These are phyloP conservation scores for Pleurotus cornucopiae DNA, from an alignment of 768 basidiomycete genomes.

Conservation along the genomic window DNA sequence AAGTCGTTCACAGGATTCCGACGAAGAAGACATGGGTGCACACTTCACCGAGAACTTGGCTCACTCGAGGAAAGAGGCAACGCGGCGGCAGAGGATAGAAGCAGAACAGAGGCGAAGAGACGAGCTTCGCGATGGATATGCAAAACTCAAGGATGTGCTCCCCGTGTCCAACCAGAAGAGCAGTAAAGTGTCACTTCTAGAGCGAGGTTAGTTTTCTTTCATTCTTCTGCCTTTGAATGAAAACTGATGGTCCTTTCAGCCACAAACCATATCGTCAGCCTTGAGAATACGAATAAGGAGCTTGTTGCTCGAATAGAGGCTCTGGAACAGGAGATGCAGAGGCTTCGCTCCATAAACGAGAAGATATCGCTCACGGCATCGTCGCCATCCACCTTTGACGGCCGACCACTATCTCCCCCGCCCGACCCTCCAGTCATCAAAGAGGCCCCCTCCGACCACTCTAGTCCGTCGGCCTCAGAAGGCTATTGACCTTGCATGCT, in stretches of 20 bases:
- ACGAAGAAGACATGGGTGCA: slow-evolving; percentile 71
- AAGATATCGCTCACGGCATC: slow-evolving; percentile 73
- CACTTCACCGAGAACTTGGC: slow-evolving; percentile 69
- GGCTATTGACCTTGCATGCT: slow-evolving; percentile 30
- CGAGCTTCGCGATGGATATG: slow-evolving; percentile 87
- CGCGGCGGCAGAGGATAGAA: slow-evolving; percentile 79
- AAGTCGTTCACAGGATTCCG: slow-evolving; percentile 72
- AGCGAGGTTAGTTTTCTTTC: slow-evolving; percentile 59
- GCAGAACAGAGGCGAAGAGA: slow-evolving; percentile 88
- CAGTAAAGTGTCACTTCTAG: slow-evolving; percentile 85
- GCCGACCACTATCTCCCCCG: slow-evolving; percentile 61
- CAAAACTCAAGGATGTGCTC: slow-evolving; percentile 81
- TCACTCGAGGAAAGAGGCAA: slow-evolving; percentile 78
- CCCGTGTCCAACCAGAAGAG: slow-evolving; percentile 88
- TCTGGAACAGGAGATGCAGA: slow-evolving; percentile 64
- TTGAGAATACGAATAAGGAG: slow-evolving; percentile 71
- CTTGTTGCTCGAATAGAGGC: slow-evolving; percentile 63
- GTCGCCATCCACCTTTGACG: slow-evolving; percentile 47
- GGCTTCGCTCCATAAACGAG: slow-evolving; percentile 76
- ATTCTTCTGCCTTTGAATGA: slow-evolving; percentile 5
- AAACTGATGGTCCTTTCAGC: slow-evolving; percentile 35
- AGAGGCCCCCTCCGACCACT: slow-evolving; percentile 60
- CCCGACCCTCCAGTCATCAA: slow-evolving; percentile 50
- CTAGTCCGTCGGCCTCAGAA: slow-evolving; percentile 51
- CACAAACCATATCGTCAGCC: slow-evolving; percentile 70